Conservation (phyloP, 371 early-diverging fungal genomes). For the Nematocida sp. region DNA sequence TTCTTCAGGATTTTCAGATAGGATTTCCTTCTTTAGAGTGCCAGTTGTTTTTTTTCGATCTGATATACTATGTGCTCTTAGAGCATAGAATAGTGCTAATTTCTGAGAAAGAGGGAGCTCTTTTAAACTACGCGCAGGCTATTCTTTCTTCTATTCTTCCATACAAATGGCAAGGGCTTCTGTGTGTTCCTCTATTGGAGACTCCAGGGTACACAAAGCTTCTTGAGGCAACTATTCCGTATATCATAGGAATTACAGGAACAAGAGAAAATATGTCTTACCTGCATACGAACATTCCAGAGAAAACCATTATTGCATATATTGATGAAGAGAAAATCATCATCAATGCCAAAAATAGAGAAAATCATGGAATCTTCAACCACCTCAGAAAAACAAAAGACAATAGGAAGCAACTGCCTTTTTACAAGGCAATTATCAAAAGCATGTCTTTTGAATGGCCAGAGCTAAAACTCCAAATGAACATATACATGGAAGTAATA, state of each 20-base stretch:
- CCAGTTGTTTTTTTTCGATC: slow-evolving; percentile 23
- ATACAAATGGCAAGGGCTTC: slow-evolving; percentile 36
- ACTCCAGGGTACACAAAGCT: slow-evolving; percentile 20
- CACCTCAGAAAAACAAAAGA: slow-evolving; percentile 1
- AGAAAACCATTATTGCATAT: slow-evolving; percentile 35
- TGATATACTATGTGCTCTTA: slow-evolving; percentile 36
- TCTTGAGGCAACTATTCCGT: slow-evolving; percentile 44
- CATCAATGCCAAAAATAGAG: background rate
- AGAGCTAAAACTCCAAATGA: slow-evolving; percentile 19
- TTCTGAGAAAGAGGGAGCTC: background rate
- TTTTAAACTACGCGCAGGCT: slow-evolving; percentile 28
- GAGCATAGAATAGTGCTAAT: slow-evolving; percentile 41
- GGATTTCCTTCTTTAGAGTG: background rate
- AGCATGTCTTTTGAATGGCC: slow-evolving; percentile 29
- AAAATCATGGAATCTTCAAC: slow-evolving; percentile 3
- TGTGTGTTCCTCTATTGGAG: slow-evolving; percentile 3
- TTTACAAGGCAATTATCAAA: slow-evolving; percentile 31
- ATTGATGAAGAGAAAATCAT: slow-evolving; percentile 34
- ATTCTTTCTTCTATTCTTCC: slow-evolving; percentile 25
- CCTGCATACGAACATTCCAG: slow-evolving; percentile 10
- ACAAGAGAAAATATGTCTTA: background rate
- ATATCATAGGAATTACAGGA: slow-evolving; percentile 27
- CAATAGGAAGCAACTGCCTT: slow-evolving; percentile 15
- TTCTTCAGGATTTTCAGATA: slow-evolving; percentile 38
- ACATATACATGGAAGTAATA: slow-evolving; percentile 43